phyloP scores from a whole-genome alignment of 2,329 filamentous ascomycete genomes.

The Metarhizium humberi region DNA sequence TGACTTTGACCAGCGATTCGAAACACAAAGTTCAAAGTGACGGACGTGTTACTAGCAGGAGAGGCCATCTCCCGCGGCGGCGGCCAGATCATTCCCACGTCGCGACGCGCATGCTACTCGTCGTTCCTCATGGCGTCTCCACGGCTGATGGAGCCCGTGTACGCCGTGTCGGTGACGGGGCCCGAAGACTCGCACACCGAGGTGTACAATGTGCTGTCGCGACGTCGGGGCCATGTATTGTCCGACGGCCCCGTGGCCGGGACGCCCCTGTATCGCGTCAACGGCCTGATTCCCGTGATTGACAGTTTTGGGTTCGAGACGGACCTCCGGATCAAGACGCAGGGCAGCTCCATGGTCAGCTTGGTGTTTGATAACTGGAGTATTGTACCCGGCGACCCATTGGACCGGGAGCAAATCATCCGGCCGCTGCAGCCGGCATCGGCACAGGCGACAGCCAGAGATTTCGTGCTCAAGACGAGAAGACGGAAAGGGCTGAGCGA shows the following conservation, averaged over 20 bases:
- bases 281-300: conserved; percentile 87
- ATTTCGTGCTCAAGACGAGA: conserved; percentile 95
- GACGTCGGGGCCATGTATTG: conserved; percentile 83
- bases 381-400: conserved; percentile 88
- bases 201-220: conserved; percentile 84
- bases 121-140: conserved; percentile 97
- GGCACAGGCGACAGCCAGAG: conserved; percentile 81
- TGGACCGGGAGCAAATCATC: conserved; percentile 77
- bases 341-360: conserved; percentile 82
- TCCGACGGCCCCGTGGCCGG: conserved; percentile 91
- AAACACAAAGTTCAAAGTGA: conserved; percentile 95
- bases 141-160: conserved; percentile 92
- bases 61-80: conserved; percentile 93
- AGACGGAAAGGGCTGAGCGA: conserved; percentile 88
- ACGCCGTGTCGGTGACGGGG: conserved; percentile 85
- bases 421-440: conserved; percentile 79
- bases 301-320: conserved; percentile 98
- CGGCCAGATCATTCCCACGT: conserved; percentile 94
- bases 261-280: conserved; percentile 86
- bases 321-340: conserved; percentile 89
- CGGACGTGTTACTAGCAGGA: conserved; percentile 74
- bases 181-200: conserved; percentile 81
- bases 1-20: conserved; percentile 60
- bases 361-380: conserved; percentile 95
- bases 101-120: conserved; percentile 85